Percentiles rank a stretch among this genome's conserved stretches.
Evolutionary conservation across 371 early-diverging fungal genomes (phyloP).

Genomic region (Mortierella sp.): DNA sequence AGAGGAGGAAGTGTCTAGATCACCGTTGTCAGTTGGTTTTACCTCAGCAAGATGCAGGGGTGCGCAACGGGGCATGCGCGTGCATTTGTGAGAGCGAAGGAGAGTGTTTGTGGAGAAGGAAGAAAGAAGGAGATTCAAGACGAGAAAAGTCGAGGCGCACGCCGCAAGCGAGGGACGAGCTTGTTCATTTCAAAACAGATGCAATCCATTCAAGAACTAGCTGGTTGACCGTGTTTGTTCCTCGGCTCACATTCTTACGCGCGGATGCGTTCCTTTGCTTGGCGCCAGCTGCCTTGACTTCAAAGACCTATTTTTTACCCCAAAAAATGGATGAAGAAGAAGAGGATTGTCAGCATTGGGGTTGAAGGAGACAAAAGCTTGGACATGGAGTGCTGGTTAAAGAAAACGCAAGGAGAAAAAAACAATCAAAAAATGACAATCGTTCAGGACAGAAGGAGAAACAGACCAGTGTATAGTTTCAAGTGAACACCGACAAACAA

Average conservation of each 20-base stretch:
- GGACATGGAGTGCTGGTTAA: neutral
- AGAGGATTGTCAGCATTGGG: neutral
- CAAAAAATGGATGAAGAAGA: neutral
- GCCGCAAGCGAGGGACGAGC: neutral
- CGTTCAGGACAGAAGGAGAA: neutral
- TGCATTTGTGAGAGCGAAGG: neutral
- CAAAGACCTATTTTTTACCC: neutral
- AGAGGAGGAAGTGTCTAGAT: neutral
- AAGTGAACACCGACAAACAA: neutral
- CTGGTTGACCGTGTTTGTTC: neutral
- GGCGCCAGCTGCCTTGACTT: neutral
- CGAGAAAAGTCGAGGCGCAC: too few species aligned
- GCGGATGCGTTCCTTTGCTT: neutral
- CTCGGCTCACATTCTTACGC: neutral
- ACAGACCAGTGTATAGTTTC: neutral
- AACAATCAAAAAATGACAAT: neutral
- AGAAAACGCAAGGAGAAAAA: neutral
- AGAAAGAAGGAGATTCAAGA: neutral
- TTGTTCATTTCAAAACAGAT: neutral
- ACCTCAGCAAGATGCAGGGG: neutral
- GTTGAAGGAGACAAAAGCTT: neutral
- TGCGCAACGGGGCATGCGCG: neutral
- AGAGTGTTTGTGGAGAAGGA: constrained; percentile 1
- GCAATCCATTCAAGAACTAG: neutral
- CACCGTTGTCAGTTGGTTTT: too few species aligned